Conservation (phyloP, 2,329 filamentous ascomycete species). For the Fusarium vanettenii region DNA sequence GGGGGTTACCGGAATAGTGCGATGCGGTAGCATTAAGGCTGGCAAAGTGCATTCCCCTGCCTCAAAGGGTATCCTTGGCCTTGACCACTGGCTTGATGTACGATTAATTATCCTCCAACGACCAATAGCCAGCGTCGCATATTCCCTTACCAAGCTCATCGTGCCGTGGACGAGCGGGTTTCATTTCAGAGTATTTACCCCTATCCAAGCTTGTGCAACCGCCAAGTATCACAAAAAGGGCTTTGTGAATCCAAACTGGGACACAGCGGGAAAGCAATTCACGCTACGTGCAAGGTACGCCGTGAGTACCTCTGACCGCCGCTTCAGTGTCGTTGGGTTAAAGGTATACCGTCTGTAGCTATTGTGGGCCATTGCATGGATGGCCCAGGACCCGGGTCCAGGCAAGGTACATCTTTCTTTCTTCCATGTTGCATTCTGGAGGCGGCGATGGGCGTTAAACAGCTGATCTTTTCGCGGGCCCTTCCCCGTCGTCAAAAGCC, state of each 20-base stretch:
- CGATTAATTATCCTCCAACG: not conserved
- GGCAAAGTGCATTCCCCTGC: slow-evolving; percentile 23
- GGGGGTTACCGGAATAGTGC: slow-evolving; percentile 19
- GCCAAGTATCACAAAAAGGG: slow-evolving; percentile 2
- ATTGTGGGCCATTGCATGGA: slow-evolving; percentile 5
- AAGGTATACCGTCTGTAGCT: not conserved
- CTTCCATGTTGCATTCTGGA: slow-evolving; percentile 3
- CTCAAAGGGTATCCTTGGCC: slow-evolving; percentile 7
- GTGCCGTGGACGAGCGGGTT: not conserved
- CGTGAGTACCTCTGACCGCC: not conserved
- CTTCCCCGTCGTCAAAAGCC: not conserved
- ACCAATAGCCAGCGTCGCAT: slow-evolving; percentile 1
- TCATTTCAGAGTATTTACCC: not conserved
- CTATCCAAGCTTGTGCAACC: slow-evolving; percentile 9
- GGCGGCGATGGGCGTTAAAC: slow-evolving; percentile 5
- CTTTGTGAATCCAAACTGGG: slow-evolving; percentile 16
- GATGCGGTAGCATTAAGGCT: slow-evolving; percentile 16
- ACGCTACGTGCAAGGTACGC: not conserved
- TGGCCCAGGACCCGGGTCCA: not conserved
- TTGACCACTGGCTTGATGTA: not conserved
- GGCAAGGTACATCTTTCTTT: not conserved
- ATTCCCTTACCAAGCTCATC: slow-evolving; percentile 7
- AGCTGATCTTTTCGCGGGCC: slow-evolving; percentile 10
- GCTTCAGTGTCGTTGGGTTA: not conserved
- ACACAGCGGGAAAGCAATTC: not conserved